Base-by-base conservation (phyloP, 306 rosid species). In the Trifolium dubium region DNA sequence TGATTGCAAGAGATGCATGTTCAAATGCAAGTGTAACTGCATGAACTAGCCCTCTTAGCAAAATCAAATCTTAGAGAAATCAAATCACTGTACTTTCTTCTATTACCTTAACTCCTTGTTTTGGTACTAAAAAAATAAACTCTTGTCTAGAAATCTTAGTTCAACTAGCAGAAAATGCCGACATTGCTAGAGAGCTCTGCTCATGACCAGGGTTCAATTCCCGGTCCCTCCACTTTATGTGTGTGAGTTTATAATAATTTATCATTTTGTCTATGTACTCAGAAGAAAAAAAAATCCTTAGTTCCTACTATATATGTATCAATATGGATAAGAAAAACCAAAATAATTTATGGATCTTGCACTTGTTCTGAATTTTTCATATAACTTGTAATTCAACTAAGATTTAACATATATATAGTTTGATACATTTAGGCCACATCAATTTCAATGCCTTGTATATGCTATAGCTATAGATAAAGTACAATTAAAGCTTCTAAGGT, bases 1-100 rank as follows among this genome's bases (percentile, higher is more conserved):
- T 3, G 89, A 73, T 51, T 93, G 98, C 86, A 89, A 81, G 87
- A 83, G 47, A 55, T 93, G 98, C 96, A 86, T 93, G 93, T 73
- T 80, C 10, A 73, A 75, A 75, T 91, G 98, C 85, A 89, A 89
- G 85, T 93, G 97, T 74, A 93, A 71, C 83, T 93, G 98, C 77
- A 14, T 39, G 49, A 74, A 79, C 70, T 18, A 37, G 50, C 30
- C 46, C 29, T 8, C 17, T 58, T 30, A 58, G 39, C n/a, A n/a
- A n/a, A n/a, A n/a, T n/a, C n/a, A n/a, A n/a, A n/a, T n/a, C n/a
- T n/a, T n/a, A n/a, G n/a, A n/a, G n/a, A n/a, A n/a, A n/a, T n/a
- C n/a, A n/a, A n/a, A n/a, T n/a, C 66, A 32, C 29, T 15, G 67
- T 63, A 58, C 55, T 31, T 50, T 60, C 31, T 23, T 35, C 28